A percentile compares a stretch with the other conserved stretches of the same genome.
These are phyloP conservation scores for Chloromonas sp. DNA, from an alignment of 163 green algal genomes.

Conservation along the genomic window DNA sequence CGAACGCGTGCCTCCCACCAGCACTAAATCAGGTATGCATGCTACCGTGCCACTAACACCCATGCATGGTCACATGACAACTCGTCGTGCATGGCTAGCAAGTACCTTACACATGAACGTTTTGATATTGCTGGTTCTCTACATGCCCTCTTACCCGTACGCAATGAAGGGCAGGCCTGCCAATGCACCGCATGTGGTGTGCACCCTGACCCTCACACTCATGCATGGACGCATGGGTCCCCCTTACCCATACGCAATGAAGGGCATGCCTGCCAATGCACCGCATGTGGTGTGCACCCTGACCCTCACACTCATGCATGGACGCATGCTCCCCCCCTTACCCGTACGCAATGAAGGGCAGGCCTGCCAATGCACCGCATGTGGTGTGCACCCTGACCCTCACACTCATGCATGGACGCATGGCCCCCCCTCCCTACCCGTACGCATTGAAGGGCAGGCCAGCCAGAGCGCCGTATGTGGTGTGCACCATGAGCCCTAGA, in stretches of 20 bases:
- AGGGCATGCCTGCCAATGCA: conserved; percentile 57
- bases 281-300: conserved; percentile 50
- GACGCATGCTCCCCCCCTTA: not conserved
- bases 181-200: conserved; percentile 70
- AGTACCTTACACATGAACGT: no score
- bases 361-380: conserved; percentile 68
- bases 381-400: conserved; percentile 56
- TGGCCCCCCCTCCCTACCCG: conserved; percentile 16
- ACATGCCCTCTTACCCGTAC: conserved; percentile 44
- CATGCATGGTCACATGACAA: not conserved
- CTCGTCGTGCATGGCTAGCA: no score
- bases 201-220: conserved; percentile 43
- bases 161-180: conserved; percentile 71
- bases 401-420: not conserved
- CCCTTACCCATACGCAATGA: not conserved
- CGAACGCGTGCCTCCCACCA: no score
- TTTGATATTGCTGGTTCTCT: no score
- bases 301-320: not conserved
- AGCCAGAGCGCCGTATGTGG: conserved; percentile 71
- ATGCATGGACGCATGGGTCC: no score
- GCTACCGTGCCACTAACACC: not conserved
- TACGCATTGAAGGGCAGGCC: conserved; percentile 77
- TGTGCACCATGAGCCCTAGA: conserved; percentile 64
- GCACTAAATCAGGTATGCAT: not conserved
- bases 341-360: conserved; percentile 80